These are phyloP conservation scores for Coemansia sp. DNA, from an alignment of 192 early-diverging fungal genomes.

Conservation along the genomic window DNA sequence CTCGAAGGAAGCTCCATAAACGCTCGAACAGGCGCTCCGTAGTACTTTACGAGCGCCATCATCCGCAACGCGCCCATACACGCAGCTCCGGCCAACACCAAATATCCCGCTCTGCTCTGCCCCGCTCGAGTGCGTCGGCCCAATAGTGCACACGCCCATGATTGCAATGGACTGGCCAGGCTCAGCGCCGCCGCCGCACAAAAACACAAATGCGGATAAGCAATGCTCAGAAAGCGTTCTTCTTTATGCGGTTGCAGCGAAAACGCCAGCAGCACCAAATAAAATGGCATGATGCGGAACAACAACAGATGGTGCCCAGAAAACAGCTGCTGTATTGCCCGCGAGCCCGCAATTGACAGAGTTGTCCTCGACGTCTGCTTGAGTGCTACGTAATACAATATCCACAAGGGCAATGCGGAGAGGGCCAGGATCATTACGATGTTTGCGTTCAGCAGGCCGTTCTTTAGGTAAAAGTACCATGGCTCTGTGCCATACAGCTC, in stretches of 20 bases:
- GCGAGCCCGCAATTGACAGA: background rate
- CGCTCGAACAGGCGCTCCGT: conserved; percentile 68
- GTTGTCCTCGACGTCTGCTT: background rate
- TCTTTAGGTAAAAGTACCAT: conserved; percentile 88
- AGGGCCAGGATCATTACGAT: conserved; percentile 75
- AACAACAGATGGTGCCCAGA: conserved; percentile 41
- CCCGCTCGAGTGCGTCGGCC: background rate
- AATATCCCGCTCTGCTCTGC: conserved; percentile 19
- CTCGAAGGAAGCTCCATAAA: conserved; percentile 53
- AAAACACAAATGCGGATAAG: conserved; percentile 84
- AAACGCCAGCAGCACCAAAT: conserved; percentile 76
- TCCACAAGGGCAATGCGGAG: conserved; percentile 59
- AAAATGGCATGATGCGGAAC: conserved; percentile 67
- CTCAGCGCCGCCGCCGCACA: conserved; percentile 70
- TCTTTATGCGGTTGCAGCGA: conserved; percentile 95
- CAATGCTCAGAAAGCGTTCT: conserved; percentile 90
- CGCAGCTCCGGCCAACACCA: conserved; percentile 48
- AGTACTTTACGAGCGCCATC: conserved; percentile 66
- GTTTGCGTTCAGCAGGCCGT: conserved; percentile 91
- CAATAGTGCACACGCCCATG: conserved; percentile 8
- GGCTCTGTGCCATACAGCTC: conserved; percentile 90
- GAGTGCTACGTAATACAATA: conserved; percentile 19
- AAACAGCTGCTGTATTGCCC: background rate
- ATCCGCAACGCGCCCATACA: conserved; percentile 70
- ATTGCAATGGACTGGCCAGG: conserved; percentile 53